These are phyloP conservation scores for Aspergillus luchuensis DNA, from an alignment of 2,329 filamentous ascomycete genomes.

Conservation along the genomic window DNA sequence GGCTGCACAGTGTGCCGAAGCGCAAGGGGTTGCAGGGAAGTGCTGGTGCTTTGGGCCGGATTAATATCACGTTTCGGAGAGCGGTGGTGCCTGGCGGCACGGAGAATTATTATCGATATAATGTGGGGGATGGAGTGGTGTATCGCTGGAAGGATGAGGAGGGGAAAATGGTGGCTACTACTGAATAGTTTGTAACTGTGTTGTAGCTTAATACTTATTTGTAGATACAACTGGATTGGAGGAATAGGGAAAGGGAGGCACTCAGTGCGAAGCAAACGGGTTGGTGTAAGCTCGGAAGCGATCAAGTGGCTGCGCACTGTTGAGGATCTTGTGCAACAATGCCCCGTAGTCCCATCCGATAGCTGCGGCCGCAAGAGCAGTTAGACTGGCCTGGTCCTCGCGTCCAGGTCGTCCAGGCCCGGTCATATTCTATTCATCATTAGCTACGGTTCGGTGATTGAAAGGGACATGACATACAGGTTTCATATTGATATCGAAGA, in stretches of 20 bases:
- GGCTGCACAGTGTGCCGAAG: constrained; percentile 79
- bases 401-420: constrained; percentile 52
- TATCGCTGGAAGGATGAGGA: constrained; percentile 65
- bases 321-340: constrained; percentile 42
- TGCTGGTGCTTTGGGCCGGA: constrained; percentile 60
- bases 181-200: background rate
- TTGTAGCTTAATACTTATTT: too few species aligned
- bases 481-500: constrained; percentile 13
- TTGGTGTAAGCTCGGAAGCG: constrained; percentile 16
- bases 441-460: constrained; percentile 14
- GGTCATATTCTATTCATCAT: constrained; percentile 46
- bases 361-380: constrained; percentile 45
- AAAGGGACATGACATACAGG: constrained; percentile 20
- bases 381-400: constrained; percentile 53
- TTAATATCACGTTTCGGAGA: constrained; percentile 77
- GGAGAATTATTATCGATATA: constrained; percentile 83
- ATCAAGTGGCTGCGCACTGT: constrained; percentile 11
- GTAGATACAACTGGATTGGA: background rate
- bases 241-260: background rate
- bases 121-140: constrained; percentile 70
- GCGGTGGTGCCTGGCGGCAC: constrained; percentile 72
- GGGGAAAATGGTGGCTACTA: constrained; percentile 23
- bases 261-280: constrained; percentile 7
- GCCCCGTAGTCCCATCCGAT: constrained; percentile 48
- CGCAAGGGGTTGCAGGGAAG: constrained; percentile 60